phyloP scores from a whole-genome alignment of 2,329 filamentous ascomycete species.

The Beauveria varroae region DNA sequence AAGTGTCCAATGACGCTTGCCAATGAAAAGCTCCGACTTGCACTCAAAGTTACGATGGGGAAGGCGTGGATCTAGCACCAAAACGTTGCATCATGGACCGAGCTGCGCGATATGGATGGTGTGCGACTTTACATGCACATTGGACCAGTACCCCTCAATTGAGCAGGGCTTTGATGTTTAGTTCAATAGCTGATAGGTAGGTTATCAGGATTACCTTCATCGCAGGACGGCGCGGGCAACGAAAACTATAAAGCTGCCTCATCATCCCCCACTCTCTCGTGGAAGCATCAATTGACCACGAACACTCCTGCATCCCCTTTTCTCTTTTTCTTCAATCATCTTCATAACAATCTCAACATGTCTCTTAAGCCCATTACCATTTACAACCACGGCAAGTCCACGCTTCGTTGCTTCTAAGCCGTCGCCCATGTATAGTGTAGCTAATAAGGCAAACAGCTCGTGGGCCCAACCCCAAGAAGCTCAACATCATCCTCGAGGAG shows the following conservation, averaged over 20 bases:
- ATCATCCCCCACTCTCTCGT: neutral
- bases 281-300: neutral
- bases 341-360: conserved; percentile 1
- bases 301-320: neutral
- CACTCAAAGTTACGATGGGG: neutral
- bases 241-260: neutral
- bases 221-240: neutral
- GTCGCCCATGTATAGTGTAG: neutral
- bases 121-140: neutral
- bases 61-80: neutral
- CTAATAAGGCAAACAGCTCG: conserved; percentile 4
- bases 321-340: neutral
- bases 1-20: too few species aligned
- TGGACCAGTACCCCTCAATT: neutral
- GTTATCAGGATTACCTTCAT: neutral
- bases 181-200: neutral
- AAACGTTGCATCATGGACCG: neutral
- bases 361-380: conserved; percentile 10
- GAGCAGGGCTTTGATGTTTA: neutral
- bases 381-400: conserved; percentile 9
- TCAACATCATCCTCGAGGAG: conserved; percentile 17
- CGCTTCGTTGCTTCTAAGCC: neutral
- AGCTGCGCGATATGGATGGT: neutral
- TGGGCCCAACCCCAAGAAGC: conserved; percentile 15
- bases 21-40: neutral